Evolutionary conservation across 176 grass and related monocot species (phyloP).

Genomic region (Aegilops tauschii): DNA sequence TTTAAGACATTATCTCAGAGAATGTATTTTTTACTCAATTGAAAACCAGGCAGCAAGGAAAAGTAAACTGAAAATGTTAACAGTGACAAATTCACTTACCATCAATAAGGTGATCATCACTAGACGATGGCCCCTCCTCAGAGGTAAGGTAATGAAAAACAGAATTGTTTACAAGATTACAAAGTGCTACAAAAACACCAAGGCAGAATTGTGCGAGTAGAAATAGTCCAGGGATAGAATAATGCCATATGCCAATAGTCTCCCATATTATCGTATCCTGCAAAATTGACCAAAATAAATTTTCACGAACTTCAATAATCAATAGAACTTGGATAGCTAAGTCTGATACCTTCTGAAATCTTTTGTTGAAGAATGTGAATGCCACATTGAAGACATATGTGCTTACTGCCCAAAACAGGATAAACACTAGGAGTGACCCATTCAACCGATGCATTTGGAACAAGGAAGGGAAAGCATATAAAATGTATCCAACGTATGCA

Average conservation of each 20-base stretch:
- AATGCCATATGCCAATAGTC: slow-evolving; percentile 97
- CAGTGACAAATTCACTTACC: slow-evolving; percentile 43
- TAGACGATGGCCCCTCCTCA: slow-evolving; percentile 54
- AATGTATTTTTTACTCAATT: slow-evolving; percentile 3
- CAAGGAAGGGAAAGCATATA: slow-evolving; percentile 93
- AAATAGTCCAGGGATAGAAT: slow-evolving; percentile 96
- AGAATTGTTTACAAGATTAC: slow-evolving; percentile 97
- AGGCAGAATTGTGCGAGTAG: slow-evolving; percentile 95
- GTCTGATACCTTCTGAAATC: slow-evolving; percentile 75
- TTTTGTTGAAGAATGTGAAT: slow-evolving; percentile 97
- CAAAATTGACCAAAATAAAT: slow-evolving; percentile 29
- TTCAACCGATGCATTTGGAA: slow-evolving; percentile 94
- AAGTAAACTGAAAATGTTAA: slow-evolving; percentile 21
- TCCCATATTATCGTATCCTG: slow-evolving; percentile 99
- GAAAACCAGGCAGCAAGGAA: background rate
- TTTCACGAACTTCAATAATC: slow-evolving; percentile 21
- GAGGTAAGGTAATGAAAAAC: slow-evolving; percentile 75
- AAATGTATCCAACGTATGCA: slow-evolving; percentile 95
- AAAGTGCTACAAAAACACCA: slow-evolving; percentile 92
- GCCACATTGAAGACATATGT: slow-evolving; percentile 98
- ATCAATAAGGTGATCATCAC: slow-evolving; percentile 75
- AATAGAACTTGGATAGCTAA: slow-evolving; percentile 29
- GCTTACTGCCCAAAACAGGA: slow-evolving; percentile 91
- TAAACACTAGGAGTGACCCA: slow-evolving; percentile 88
- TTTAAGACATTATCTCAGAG: slow-evolving; percentile 7